Evolutionary conservation across 78 protist species (phyloP).

Genomic region (Dictyostelium brefeldianum): DNA sequence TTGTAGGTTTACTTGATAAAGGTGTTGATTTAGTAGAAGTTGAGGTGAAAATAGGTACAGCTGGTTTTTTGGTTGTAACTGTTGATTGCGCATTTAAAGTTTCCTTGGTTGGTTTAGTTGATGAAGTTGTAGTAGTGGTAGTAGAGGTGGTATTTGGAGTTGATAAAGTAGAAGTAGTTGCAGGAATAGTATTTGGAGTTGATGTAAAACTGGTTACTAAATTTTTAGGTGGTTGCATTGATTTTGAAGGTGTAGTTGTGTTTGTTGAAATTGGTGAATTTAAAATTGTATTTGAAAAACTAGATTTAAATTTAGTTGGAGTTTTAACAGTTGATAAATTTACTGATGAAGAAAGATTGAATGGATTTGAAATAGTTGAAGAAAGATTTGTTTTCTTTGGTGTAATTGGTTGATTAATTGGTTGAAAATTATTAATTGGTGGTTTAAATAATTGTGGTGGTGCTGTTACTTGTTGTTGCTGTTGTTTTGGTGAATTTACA

Average conservation of each 20-base stretch:
- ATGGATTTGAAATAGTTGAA: neutral
- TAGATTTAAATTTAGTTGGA: slow-evolving; percentile 27
- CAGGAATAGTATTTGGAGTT: neutral
- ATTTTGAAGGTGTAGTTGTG: slow-evolving; percentile 1
- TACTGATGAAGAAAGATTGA: neutral
- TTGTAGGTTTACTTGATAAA: neutral
- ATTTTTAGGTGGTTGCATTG: neutral
- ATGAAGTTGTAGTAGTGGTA: neutral
- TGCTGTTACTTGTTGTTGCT: neutral
- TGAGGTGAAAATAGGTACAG: neutral
- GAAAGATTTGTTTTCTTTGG: slow-evolving; percentile 13
- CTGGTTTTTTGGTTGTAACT: neutral
- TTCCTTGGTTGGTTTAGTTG: neutral
- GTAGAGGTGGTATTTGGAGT: neutral
- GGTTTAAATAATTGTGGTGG: slow-evolving; percentile 14
- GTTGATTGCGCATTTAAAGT: neutral
- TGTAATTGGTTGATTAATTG: slow-evolving; percentile 16
- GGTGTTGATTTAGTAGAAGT: slow-evolving; percentile 7
- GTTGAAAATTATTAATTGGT: neutral
- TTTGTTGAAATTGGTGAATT: neutral
- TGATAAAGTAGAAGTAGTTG: neutral
- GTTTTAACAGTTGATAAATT: slow-evolving; percentile 27
- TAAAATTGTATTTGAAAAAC: neutral
- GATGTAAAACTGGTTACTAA: neutral
- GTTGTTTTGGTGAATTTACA: neutral